phyloP scores from a whole-genome alignment of 192 early-diverging fungal genomes.

The Pilobolus umbonatus region DNA sequence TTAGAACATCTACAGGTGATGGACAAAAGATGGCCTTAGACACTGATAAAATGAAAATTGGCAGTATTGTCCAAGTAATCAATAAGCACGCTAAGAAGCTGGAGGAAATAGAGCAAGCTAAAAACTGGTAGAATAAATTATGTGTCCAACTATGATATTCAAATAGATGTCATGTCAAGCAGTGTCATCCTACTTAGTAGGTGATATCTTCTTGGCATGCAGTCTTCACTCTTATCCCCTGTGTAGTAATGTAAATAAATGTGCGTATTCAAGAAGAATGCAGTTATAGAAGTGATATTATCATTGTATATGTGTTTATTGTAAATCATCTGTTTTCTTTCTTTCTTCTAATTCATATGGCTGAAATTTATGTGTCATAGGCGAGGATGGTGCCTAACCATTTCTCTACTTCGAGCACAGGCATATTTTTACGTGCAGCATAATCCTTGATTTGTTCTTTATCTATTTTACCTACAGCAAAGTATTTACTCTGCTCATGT shows the following conservation, averaged over 20 bases:
- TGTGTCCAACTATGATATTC: too few relatives aligned
- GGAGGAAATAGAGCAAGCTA: conserved; percentile 47
- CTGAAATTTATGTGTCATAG: conserved; percentile 45
- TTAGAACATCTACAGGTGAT: conserved; percentile 30
- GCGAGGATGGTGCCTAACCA: conserved; percentile 73
- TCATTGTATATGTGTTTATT: neutral
- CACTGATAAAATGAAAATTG: conserved; percentile 44
- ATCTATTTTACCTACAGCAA: conserved; percentile 92
- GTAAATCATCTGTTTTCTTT: neutral
- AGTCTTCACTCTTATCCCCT: too few relatives aligned
- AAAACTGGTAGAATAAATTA: conserved; percentile 33
- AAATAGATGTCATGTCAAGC: neutral
- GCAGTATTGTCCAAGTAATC: conserved; percentile 39
- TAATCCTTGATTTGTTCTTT: conserved; percentile 88
- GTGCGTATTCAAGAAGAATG: neutral
- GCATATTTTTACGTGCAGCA: conserved; percentile 62
- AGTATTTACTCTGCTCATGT: conserved; percentile 77
- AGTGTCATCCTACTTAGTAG: neutral
- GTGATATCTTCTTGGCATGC: neutral
- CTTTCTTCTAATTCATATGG: neutral
- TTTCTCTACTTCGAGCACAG: conserved; percentile 61
- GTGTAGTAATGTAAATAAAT: conserved; percentile 9
- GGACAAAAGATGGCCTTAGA: conserved; percentile 42
- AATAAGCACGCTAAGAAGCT: conserved; percentile 53
- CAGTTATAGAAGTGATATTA: neutral